Base-by-base conservation (phyloP, 306 rosid genomes). In the Acacia melanoxylon region DNA sequence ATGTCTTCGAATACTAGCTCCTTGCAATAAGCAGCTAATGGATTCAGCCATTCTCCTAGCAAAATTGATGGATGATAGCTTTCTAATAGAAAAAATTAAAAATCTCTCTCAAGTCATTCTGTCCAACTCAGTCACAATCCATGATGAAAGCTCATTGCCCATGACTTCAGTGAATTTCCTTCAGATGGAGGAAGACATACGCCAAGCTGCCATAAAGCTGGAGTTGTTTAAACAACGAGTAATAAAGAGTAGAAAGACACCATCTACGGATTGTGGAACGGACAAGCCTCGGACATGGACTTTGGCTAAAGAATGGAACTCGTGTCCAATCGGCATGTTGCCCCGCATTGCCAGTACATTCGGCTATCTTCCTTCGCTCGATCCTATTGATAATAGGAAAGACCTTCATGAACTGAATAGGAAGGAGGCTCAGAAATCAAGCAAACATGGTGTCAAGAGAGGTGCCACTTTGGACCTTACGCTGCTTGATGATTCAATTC, bases 281-380 rank as follows among this genome's bases (percentile, higher is more conserved):
- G 62, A 59, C 82, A 79, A 54, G 51, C 69, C 92, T 31, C 83
- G 51, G 62, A 82, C 82, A 76, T 96, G 99, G 99, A 74, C 86
- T 46, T 66, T 86, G 61, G 83, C 96, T 72, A 88, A 84, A 66
- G 88, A 93, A 41, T 93, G 99, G 99, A 93, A 88, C 73, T 91
- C 90, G 1, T 96, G 99, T 83, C 99, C 98, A 4, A 89, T 96
- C 29, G 99, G 99, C 80, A 92, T 89, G 98, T 84, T 96, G 88
- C 97, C 98, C 42, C 90, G 85, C 33, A 75, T 84, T 29, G 85
- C 82, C 2, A 91, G 98, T 29, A 86, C 92, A 49, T 91, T 97
- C 2, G 93, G 99, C 22, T 52, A 84, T 71, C 89, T 86, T 81
- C 97, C 99, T 12, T 77, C 81, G 52, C 93, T 95, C 8, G 90